phyloP scores from a whole-genome alignment of 2,329 filamentous ascomycete genomes.

The Pseudopyrenochaeta lycopersici region DNA sequence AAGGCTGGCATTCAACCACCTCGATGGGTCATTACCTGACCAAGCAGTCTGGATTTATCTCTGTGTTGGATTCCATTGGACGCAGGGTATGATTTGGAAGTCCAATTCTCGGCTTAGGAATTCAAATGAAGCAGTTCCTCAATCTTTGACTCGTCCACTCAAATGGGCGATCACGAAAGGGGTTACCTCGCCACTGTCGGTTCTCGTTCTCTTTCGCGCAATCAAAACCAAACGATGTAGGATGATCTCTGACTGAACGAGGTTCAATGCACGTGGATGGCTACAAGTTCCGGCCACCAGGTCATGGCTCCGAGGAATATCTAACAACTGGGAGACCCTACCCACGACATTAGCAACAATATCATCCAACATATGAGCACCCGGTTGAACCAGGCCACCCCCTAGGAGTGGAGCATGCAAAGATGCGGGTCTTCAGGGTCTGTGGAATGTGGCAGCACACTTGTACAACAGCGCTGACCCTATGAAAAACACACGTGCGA shows the following conservation, averaged over 20 bases:
- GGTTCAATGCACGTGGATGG: background rate
- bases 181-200: slow-evolving; percentile 1
- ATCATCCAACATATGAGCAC: background rate
- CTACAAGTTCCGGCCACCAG: background rate
- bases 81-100: slow-evolving; percentile 2
- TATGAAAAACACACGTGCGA: slow-evolving; percentile 12
- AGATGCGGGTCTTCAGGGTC: slow-evolving; percentile 3
- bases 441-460: background rate
- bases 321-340: background rate
- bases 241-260: slow-evolving; percentile 4
- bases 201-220: background rate
- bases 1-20: background rate
- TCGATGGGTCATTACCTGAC: background rate
- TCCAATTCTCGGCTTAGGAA: background rate
- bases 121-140: background rate
- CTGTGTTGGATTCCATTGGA: background rate
- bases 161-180: slow-evolving; percentile 5
- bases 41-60: background rate
- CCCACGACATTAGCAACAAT: background rate
- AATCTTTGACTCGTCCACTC: background rate
- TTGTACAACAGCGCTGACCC: slow-evolving; percentile 1
- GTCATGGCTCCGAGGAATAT: background rate
- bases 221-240: background rate
- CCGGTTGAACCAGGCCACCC: background rate
- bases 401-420: background rate